A percentile compares a stretch with the other conserved stretches of the same genome.
phyloP scores from a whole-genome alignment of 805 yeast genomes.

The Lachancea dasiensis region DNA sequence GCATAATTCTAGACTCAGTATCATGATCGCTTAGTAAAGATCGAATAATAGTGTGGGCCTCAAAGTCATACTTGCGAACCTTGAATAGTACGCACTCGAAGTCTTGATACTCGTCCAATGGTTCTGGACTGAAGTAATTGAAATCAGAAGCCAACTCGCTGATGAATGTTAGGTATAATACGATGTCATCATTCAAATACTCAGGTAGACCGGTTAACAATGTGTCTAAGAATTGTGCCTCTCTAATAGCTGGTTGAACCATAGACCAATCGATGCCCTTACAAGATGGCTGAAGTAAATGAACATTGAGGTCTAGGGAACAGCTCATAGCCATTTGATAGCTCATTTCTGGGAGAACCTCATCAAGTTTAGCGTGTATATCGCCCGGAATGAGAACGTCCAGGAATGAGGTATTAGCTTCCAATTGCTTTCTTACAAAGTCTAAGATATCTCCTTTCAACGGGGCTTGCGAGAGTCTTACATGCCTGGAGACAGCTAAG shows the following conservation, averaged over 20 bases:
- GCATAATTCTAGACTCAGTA: neutral
- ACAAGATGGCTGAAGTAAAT: constrained; percentile 14
- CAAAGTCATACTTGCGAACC: constrained; percentile 9
- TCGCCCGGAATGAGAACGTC: constrained; percentile 16
- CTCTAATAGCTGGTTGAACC: constrained; percentile 8
- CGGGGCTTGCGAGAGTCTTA: constrained; percentile 3
- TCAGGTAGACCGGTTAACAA: constrained; percentile 16
- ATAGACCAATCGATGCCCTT: constrained; percentile 4
- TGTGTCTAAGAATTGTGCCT: constrained; percentile 24
- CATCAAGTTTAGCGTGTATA: constrained; percentile 16
- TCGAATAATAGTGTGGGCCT: constrained; percentile 9
- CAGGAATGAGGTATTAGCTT: constrained; percentile 10
- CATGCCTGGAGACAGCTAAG: constrained; percentile 12
- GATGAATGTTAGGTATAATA: constrained; percentile 30
- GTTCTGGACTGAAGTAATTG: constrained; percentile 28
- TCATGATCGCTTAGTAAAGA: constrained; percentile 3
- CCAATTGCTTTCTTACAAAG: constrained; percentile 4
- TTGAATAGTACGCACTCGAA: constrained; percentile 20
- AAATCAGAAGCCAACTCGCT: constrained; percentile 37
- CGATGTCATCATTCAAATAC: constrained; percentile 8
- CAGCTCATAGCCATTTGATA: constrained; percentile 42
- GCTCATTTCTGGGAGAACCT: constrained; percentile 32
- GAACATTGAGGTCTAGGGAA: constrained; percentile 39
- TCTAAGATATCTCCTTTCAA: neutral
- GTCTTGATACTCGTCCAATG: constrained; percentile 16